Base-by-base conservation (phyloP, 768 basidiomycete genomes). In the Mycena maculata region DNA sequence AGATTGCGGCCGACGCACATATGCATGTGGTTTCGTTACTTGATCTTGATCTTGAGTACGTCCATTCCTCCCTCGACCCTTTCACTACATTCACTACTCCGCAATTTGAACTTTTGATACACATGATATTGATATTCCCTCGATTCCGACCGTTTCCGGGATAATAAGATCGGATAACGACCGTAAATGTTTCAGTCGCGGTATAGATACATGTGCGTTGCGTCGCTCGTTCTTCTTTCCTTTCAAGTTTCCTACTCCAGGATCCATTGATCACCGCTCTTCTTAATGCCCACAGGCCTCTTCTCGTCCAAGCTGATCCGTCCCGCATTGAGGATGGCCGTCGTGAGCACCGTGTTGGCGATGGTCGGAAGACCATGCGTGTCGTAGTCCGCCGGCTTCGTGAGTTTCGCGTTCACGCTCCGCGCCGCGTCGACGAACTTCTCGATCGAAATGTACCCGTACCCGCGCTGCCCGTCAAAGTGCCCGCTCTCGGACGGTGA, bases 391-490 rank as follows among this genome's bases (percentile, higher is more conserved):
- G 77, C 82, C 23, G 94, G 87, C 75, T 86, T 85, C 55, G 87
- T 81, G 59, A 83, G 75, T 10, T 90, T 88, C 25, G 90, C 88
- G 74, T 95, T 94, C 73, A 96, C 92, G 67, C 84, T 86, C 56
- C 90, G 86, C 45, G 91, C 89, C 20, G 92, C 93, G 75, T 94
- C 94, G 76, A 97, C 83, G 79, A 96, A 96, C 79, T 93, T 96
- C 79, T 95, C 95, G 72, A 96, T 93, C 20, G 93, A 95, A 73
- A 96, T 83, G 76, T 97, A 90, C 67, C 93, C 96, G 77, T 98
- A 98, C 18, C 95, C 95, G 62, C 91, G 88, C 80, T 96, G 96
- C 30, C 96, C 96, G 74, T 97, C 96, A 75, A 98, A 97, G 79
- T 94, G 92, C 8, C 95, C 96, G 61, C 87, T 92, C 80, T 93